Conservation (phyloP, 2,329 filamentous ascomycete genomes). For the Aspergillus sp. region DNA sequence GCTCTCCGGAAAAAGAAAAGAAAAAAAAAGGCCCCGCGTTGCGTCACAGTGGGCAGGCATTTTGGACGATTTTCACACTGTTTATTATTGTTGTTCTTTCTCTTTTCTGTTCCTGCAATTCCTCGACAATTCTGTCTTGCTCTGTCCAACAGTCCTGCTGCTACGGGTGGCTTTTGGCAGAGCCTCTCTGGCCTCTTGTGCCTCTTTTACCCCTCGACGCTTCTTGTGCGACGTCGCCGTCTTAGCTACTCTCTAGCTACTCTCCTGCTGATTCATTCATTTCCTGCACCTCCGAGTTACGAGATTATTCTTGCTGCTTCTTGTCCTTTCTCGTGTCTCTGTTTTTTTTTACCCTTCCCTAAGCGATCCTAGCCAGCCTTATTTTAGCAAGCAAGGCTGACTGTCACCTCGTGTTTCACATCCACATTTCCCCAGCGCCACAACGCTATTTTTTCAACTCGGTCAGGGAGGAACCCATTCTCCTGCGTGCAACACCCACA, state of each 20-base stretch:
- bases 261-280: background rate
- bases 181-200: background rate
- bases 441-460: no score
- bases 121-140: background rate
- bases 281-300: no score
- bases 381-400: no score
- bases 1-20: background rate
- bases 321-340: background rate
- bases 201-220: background rate
- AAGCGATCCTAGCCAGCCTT: no score
- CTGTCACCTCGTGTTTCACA: no score
- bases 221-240: background rate
- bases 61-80: background rate
- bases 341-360: background rate
- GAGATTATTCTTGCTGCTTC: background rate
- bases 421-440: no score
- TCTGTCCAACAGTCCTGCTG: background rate
- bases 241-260: background rate
- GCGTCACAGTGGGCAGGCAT: no score
- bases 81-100: background rate
- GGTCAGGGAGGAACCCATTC: no score
- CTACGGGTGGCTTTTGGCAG: background rate
- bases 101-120: background rate
- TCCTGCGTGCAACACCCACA: no score
- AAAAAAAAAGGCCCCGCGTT: background rate